Evolutionary conservation across 768 basidiomycete species (phyloP).

Genomic region (Auricularia cornea): DNA sequence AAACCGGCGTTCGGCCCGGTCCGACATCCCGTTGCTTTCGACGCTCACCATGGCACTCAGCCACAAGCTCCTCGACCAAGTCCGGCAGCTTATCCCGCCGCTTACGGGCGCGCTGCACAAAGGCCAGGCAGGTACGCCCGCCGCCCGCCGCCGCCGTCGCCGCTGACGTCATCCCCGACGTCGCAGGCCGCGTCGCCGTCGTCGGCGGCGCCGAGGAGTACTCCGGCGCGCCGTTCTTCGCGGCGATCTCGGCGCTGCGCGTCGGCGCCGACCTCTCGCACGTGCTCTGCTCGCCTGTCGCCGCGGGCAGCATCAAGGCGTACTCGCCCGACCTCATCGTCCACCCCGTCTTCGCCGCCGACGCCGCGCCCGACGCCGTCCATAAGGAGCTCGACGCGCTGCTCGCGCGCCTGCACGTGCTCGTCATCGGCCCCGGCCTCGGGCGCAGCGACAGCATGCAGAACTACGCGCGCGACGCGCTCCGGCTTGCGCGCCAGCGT

Average conservation of each 20-base stretch:
- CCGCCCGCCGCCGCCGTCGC: neutral
- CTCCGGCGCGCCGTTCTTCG: constrained; percentile 94
- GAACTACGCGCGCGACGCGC: constrained; percentile 63
- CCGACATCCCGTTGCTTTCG: no score
- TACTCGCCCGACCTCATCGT: constrained; percentile 98
- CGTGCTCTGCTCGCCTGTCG: constrained; percentile 92
- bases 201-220: constrained; percentile 91
- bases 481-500: constrained; percentile 59
- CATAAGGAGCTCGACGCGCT: constrained; percentile 52
- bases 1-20: no score
- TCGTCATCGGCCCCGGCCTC: constrained; percentile 90
- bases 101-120: constrained; percentile 85
- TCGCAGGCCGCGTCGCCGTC: constrained; percentile 77
- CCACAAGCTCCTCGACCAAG: constrained; percentile 54
- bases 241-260: constrained; percentile 82
- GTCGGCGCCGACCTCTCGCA: constrained; percentile 92
- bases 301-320: constrained; percentile 89
- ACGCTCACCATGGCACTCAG: no score
- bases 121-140: constrained; percentile 76
- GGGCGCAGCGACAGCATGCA: constrained; percentile 92
- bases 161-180: neutral
- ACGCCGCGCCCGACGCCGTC: constrained; percentile 34
- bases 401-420: constrained; percentile 79
- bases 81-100: constrained; percentile 83
- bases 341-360: constrained; percentile 70